Base-by-base conservation (phyloP, 202 grass and related monocot genomes). In the Musa balbisiana region DNA sequence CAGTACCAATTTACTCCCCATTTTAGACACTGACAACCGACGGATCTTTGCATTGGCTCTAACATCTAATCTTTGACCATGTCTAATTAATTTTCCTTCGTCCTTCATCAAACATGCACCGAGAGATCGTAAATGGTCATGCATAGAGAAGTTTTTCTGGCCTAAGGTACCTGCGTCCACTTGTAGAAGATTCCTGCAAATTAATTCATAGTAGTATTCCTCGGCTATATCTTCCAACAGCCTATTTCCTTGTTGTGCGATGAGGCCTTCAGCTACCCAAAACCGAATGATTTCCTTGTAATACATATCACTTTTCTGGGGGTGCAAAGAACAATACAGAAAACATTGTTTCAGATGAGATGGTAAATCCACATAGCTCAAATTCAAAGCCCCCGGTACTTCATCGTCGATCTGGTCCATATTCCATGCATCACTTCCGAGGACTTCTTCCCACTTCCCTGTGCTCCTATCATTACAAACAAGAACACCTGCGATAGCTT, bases 261-360 rank as follows among this genome's bases (percentile, higher is more conserved):
- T 80, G 62, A 97, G 62, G 2, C 93, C 90, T 88, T 97, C 93
- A 17, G 90, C 93, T 64, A 97, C 80, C 93, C 90, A 97, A 58
- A 78, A 83, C 2, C 86, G 80, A 59, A 90, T 29, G 2, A 67
- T 27, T 29, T 15, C 78, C 64, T 90, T 82, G 55, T 87, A 84
- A 82, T 85, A 78, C 33, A 92, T 85, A 52, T 66, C 80, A 27
- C 52, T 82, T 64, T 92, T 85, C 83, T 89, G 81, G 50, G 87
- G 92, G 67, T 92, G 90, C 68, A 92, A 63, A 33, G 89, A 85
- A 50, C 84, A 92, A 68, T 85, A 84, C 16, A 97, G 87, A 79
- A 96, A 96, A 59, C 92, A 96, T 73, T 90, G 87, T 72, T 96
- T 96, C 3, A 92, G 74, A 60, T 90, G 73, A 77, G 89, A 24